Evolutionary conservation across 2,329 filamentous ascomycete genomes (phyloP).

Genomic region (Hymenoscyphus occultus): DNA sequence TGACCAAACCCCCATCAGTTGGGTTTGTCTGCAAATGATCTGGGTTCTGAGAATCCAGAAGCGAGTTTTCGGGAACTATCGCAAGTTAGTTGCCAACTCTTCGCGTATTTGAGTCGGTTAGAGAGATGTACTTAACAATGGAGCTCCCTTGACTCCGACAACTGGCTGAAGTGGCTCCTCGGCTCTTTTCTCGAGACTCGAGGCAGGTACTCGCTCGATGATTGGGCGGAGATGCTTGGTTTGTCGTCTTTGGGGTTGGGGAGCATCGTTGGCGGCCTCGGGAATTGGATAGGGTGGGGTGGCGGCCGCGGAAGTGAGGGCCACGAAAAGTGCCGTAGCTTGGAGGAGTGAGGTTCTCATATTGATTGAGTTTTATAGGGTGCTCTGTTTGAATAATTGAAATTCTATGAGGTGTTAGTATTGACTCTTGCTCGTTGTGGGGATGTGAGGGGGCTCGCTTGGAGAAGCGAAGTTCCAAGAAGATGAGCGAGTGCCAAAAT

Average conservation of each 20-base stretch:
- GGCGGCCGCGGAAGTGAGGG: background rate
- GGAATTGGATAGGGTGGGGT: background rate
- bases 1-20: slow-evolving; percentile 7
- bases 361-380: background rate
- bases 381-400: no score
- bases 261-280: background rate
- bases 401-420: no score
- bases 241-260: background rate
- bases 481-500: no score
- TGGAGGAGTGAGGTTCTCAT: background rate
- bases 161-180: slow-evolving; percentile 2
- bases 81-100: background rate
- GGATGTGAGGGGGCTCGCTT: no score
- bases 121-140: slow-evolving; percentile 3
- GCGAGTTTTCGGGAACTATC: slow-evolving; percentile 6
- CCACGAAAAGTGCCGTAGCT: background rate
- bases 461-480: no score
- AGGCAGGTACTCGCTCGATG: background rate
- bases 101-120: background rate
- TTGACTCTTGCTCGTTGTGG: no score
- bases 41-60: slow-evolving; percentile 4
- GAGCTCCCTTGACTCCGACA: slow-evolving; percentile 10
- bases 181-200: background rate
- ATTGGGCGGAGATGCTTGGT: slow-evolving; percentile 12
- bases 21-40: slow-evolving; percentile 1